Conservation (phyloP, 306 rosid species). For the Coriaria nepalensis region DNA sequence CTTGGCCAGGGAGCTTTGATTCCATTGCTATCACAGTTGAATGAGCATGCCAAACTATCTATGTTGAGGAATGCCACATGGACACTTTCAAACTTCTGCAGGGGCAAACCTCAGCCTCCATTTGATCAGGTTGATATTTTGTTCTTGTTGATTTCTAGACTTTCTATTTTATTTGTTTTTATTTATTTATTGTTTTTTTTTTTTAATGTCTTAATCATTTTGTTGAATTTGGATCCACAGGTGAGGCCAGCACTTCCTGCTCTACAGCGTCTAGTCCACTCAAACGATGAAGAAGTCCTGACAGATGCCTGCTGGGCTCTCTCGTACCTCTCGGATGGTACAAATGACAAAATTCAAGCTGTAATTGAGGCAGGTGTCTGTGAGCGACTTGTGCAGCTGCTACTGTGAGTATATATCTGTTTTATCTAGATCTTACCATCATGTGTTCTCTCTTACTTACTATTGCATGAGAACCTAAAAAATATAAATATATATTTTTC, state of each 20-base stretch:
- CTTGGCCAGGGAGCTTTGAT: slow-evolving; percentile 64
- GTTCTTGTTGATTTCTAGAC: slow-evolving; percentile 31
- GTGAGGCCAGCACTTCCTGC: slow-evolving; percentile 90
- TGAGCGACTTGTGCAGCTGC: slow-evolving; percentile 63
- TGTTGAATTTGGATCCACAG: slow-evolving; percentile 23
- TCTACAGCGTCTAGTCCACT: slow-evolving; percentile 70
- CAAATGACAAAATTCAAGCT: slow-evolving; percentile 90
- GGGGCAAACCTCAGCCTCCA: slow-evolving; percentile 93
- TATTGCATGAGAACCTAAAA: too few relatives aligned
- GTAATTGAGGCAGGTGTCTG: slow-evolving; percentile 86
- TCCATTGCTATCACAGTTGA: slow-evolving; percentile 68
- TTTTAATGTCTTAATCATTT: slow-evolving; percentile 2
- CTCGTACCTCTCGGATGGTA: slow-evolving; percentile 82
- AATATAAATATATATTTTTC: slow-evolving; percentile 4
- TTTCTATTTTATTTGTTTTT: background rate
- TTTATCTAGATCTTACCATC: too few relatives aligned
- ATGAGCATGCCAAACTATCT: slow-evolving; percentile 86
- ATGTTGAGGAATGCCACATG: slow-evolving; percentile 93
- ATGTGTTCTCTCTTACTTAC: too few relatives aligned
- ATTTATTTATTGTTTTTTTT: background rate
- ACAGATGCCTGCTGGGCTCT: slow-evolving; percentile 96
- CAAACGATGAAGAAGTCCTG: slow-evolving; percentile 84
- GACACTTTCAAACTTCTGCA: slow-evolving; percentile 86
- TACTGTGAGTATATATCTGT: slow-evolving; percentile 39
- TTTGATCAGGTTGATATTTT: slow-evolving; percentile 49